A percentile compares a stretch with the other conserved stretches of the same genome.
Conservation (phyloP, 176 grass and related monocot species). For the Melocanna baccifera region DNA sequence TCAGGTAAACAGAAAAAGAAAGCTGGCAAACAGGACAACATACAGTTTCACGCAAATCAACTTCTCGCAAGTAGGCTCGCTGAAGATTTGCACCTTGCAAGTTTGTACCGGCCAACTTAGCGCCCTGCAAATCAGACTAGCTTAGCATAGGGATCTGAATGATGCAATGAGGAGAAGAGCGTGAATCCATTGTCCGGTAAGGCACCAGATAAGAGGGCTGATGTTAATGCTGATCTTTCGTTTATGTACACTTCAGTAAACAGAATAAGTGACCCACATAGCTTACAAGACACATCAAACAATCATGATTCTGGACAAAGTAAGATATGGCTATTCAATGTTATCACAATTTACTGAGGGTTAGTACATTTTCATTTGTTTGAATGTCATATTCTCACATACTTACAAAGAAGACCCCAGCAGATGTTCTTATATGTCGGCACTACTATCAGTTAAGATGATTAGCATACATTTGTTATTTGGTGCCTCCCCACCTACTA, state of each 20-base stretch:
- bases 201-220: background rate
- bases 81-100: slow-evolving; percentile 92
- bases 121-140: slow-evolving; percentile 54
- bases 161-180: background rate
- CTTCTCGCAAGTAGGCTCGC: slow-evolving; percentile 86
- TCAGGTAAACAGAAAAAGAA: background rate
- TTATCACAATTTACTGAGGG: background rate
- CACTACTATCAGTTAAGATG: background rate
- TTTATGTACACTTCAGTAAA: background rate
- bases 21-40: slow-evolving; percentile 26
- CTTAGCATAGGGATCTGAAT: background rate
- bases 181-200: background rate
- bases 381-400: background rate
- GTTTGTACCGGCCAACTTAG: slow-evolving; percentile 79
- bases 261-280: background rate
- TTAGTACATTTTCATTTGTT: background rate
- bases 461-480: background rate
- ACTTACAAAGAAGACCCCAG: background rate
- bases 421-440: background rate
- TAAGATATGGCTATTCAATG: background rate
- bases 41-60: slow-evolving; percentile 93
- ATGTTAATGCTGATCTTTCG: background rate
- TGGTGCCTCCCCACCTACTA: background rate
- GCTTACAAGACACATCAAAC: background rate
- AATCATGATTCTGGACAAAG: background rate